Evolutionary conservation across 2,329 filamentous ascomycete species (phyloP).

Genomic region (Neospermospora avenae): DNA sequence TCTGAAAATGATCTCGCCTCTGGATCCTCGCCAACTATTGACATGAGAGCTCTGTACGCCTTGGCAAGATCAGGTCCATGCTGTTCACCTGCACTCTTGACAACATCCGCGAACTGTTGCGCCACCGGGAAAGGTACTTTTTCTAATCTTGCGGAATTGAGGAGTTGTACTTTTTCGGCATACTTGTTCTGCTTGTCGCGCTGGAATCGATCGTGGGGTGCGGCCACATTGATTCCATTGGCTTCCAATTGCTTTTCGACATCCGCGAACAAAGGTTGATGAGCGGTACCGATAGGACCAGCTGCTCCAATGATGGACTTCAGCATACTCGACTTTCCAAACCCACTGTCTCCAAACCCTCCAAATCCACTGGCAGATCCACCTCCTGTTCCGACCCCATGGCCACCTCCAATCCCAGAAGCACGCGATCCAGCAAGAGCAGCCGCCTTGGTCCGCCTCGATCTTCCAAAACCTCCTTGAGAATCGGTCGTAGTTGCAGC

Average conservation of each 20-base stretch:
- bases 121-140: constrained; percentile 70
- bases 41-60: constrained; percentile 76
- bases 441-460: constrained; percentile 48
- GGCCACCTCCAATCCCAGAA: not conserved
- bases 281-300: constrained; percentile 57
- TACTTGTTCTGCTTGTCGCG: constrained; percentile 83
- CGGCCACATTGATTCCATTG: constrained; percentile 44
- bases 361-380: not conserved
- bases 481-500: constrained; percentile 42
- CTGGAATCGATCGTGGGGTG: constrained; percentile 68
- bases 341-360: constrained; percentile 49
- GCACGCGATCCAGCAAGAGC: constrained; percentile 34
- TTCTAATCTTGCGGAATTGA: constrained; percentile 71
- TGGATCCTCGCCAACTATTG: constrained; percentile 71
- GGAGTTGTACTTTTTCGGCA: constrained; percentile 70
- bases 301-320: constrained; percentile 86
- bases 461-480: constrained; percentile 58
- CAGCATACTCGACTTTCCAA: constrained; percentile 68
- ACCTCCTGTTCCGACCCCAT: constrained; percentile 18
- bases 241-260: constrained; percentile 56
- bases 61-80: constrained; percentile 73
- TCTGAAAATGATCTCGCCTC: constrained; percentile 56
- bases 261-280: constrained; percentile 66
- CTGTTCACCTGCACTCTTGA: constrained; percentile 65
- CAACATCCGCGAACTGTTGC: constrained; percentile 71